Evolutionary conservation across 2,329 filamentous ascomycete genomes (phyloP).

Genomic region (Colletotrichum gigasporum): DNA sequence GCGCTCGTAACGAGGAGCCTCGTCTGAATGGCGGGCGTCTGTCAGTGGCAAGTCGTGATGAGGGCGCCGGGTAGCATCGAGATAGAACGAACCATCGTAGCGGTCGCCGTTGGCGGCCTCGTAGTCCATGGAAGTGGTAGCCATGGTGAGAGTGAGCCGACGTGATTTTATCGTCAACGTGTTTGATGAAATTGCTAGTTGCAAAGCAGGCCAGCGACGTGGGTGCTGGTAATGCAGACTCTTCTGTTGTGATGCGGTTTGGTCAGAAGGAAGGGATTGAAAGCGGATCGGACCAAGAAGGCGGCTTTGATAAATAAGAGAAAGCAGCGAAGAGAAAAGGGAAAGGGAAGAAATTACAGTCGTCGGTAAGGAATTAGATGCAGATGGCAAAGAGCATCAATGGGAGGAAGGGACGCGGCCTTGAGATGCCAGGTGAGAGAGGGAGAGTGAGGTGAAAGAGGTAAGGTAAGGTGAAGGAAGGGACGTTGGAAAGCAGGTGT

Average conservation of each 20-base stretch:
- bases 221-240: slow-evolving; percentile 28
- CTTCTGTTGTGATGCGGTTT: slow-evolving; percentile 25
- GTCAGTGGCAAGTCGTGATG: slow-evolving; percentile 11
- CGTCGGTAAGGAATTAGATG: slow-evolving; percentile 6
- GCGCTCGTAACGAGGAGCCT: slow-evolving; percentile 72
- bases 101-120: slow-evolving; percentile 74
- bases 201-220: slow-evolving; percentile 23
- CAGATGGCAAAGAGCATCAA: slow-evolving; percentile 3
- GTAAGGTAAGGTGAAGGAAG: slow-evolving; percentile 29
- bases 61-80: slow-evolving; percentile 21
- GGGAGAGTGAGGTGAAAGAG: slow-evolving; percentile 16
- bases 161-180: neutral
- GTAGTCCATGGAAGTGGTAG: slow-evolving; percentile 75
- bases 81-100: slow-evolving; percentile 66
- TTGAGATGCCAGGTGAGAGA: slow-evolving; percentile 17
- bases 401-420: slow-evolving; percentile 13
- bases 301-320: slow-evolving; percentile 7
- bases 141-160: slow-evolving; percentile 55
- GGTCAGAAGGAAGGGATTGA: slow-evolving; percentile 19
- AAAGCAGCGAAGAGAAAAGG: slow-evolving; percentile 18
- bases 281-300: slow-evolving; percentile 3
- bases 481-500: neutral
- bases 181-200: neutral
- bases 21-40: slow-evolving; percentile 54
- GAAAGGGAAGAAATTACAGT: slow-evolving; percentile 34